Evolutionary conservation across 345 rosid genomes (phyloP).

Genomic region (Populus euphratica): DNA sequence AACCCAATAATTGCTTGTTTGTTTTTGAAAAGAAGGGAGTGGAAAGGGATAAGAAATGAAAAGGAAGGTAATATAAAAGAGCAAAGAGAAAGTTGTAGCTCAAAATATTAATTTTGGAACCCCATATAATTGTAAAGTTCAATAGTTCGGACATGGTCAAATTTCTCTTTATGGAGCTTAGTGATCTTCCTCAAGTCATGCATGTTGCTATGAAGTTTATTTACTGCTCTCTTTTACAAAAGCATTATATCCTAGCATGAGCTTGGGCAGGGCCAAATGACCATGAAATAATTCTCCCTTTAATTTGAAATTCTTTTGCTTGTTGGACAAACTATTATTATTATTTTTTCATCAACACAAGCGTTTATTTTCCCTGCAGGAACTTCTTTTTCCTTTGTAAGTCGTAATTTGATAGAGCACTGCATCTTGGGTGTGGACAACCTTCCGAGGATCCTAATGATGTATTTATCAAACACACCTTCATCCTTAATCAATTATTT

Average conservation of each 20-base stretch:
- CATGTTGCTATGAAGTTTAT: no score
- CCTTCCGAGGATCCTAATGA: conserved; percentile 82
- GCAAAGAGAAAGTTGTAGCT: no score
- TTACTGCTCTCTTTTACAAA: no score
- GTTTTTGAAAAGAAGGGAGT: no score
- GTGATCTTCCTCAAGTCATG: no score
- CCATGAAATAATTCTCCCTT: not conserved
- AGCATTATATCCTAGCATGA: no score
- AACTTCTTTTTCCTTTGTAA: conserved; percentile 62
- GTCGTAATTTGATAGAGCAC: conserved; percentile 68
- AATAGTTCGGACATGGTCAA: not conserved
- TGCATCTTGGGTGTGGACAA: conserved; percentile 83
- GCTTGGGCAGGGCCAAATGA: not conserved
- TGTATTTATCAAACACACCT: conserved; percentile 86
- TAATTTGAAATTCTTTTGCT: not conserved
- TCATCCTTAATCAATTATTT: conserved; percentile 71
- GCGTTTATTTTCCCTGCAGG: conserved; percentile 44
- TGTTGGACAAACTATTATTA: not conserved
- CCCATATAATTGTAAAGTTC: not conserved
- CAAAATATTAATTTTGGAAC: no score
- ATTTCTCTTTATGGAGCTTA: no score
- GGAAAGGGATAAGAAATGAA: no score
- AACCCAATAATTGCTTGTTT: no score
- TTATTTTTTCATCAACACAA: not conserved
- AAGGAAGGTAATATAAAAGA: no score